Base-by-base conservation (phyloP, 129 eudicot genomes). In the Glebionis coronaria region DNA sequence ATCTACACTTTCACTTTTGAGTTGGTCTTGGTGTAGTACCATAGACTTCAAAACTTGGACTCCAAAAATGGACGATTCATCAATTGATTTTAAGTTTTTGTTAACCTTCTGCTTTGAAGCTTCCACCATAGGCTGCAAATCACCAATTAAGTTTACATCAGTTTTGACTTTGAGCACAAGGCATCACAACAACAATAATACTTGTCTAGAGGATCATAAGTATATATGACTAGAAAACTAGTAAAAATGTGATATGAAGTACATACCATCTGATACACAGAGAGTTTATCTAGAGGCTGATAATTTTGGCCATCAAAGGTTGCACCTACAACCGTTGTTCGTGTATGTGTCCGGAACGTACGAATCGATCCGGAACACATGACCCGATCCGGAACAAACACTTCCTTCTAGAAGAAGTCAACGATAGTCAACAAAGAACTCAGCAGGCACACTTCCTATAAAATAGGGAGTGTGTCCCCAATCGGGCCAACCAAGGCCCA, bases 111-210 rank as follows among this genome's bases (percentile, higher is more conserved):
- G 79, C 72, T 84, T 87, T 60, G 74, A 12, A 9, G 65, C 67
- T 71, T 84, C 87, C 77, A 87, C 90, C 63, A 70, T n/a, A 55
- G 72, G 73, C 93, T 82, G 88, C 72, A 71, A 74, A 64, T 9
- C 40, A 74, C 25, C 44, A 64, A 47, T 51, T 0, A 71, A 31
- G 12, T 3, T n/a, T 23, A 58, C 31, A 72, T 72, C 38, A 63
- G 49, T 59, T 69, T 42, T 21, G n/a, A 20, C 47, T 69, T 42
- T 21, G n/a, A 20, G 10, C 10, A 29, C 42, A 54, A 54, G 10
- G 3, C 12, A 46, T 27, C 73, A 54, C 2, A 53, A 5, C 20
- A 54, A 54, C 7, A 9, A 35, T 10, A 21, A 20, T 40, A 35
- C 40, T 35, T 35, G 9, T 5, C 9, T 5, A 35, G 6, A 35